A percentile compares a stretch with the other conserved stretches of the same genome.
Evolutionary conservation across 495 filamentous ascomycete species (phyloP).

Genomic region (Immersiella caudata): DNA sequence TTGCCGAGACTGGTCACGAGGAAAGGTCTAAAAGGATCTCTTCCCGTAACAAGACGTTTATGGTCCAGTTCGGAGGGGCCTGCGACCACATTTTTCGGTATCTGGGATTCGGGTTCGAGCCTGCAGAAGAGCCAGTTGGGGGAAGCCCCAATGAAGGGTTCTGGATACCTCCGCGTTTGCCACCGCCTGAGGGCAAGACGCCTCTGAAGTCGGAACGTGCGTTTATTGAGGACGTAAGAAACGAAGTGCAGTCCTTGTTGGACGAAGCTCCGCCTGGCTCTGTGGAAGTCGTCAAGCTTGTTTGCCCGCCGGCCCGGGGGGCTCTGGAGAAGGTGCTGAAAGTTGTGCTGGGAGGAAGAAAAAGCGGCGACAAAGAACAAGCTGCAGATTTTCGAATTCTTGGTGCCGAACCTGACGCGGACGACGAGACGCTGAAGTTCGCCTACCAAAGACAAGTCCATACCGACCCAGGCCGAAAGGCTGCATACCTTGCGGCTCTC

Average conservation of each 20-base stretch:
- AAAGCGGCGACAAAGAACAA: conserved; percentile 6
- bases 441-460: conserved; percentile 34
- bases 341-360: not conserved
- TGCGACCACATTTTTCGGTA: conserved; percentile 65
- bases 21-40: conserved; percentile 57
- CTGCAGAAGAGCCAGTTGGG: conserved; percentile 27
- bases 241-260: conserved; percentile 39
- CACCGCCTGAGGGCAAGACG: conserved; percentile 28
- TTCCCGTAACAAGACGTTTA: conserved; percentile 71
- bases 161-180: conserved; percentile 33
- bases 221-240: conserved; percentile 40
- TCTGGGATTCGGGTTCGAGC: conserved; percentile 58
- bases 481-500: conserved; percentile 30
- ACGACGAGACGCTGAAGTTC: conserved; percentile 32
- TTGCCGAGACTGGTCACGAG: conserved; percentile 44
- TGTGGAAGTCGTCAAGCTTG: conserved; percentile 24
- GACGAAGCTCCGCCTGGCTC: conserved; percentile 20
- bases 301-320: conserved; percentile 21
- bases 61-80: conserved; percentile 65
- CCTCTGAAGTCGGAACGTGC: conserved; percentile 31
- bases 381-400: conserved; percentile 18
- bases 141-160: conserved; percentile 26
- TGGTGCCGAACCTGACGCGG: conserved; percentile 26
- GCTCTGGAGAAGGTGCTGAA: conserved; percentile 29
- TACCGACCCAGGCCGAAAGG: conserved; percentile 21